phyloP scores from a whole-genome alignment of 1,284 basidiomycete species.

The Microstroma glucosiphilum region DNA sequence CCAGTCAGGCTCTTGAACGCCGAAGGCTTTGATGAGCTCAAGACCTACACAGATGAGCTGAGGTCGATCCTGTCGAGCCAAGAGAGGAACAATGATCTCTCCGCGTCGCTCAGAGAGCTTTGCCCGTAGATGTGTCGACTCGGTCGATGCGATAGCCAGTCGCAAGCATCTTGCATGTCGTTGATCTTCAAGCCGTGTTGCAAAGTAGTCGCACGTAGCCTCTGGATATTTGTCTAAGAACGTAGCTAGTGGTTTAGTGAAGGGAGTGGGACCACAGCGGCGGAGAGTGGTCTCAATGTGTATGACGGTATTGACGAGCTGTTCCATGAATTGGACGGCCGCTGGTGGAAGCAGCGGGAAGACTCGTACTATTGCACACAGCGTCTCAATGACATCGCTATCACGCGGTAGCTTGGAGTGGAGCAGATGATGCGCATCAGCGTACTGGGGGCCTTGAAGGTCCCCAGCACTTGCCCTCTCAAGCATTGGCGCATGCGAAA shows the following conservation, averaged over 20 bases:
- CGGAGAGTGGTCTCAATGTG: constrained; percentile 86
- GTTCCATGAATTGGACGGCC: constrained; percentile 84
- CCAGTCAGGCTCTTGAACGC: constrained; percentile 66
- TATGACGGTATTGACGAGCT: constrained; percentile 79
- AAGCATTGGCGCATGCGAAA: constrained; percentile 40
- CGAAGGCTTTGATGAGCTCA: constrained; percentile 70
- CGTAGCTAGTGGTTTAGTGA: constrained; percentile 85
- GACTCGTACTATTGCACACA: constrained; percentile 89
- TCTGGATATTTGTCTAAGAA: constrained; percentile 84
- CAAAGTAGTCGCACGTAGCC: constrained; percentile 78
- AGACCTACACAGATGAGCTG: constrained; percentile 54
- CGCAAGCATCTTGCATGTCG: constrained; percentile 40
- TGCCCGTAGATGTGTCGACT: constrained; percentile 33
- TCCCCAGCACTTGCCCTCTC: constrained; percentile 39
- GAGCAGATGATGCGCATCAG: constrained; percentile 21
- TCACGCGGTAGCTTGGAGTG: constrained; percentile 68
- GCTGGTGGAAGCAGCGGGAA: constrained; percentile 83
- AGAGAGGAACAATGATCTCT: constrained; percentile 32
- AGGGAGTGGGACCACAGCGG: constrained; percentile 81
- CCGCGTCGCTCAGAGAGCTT: constrained; percentile 28
- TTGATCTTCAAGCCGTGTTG: constrained; percentile 64
- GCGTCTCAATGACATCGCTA: constrained; percentile 84
- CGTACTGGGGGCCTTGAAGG: constrained; percentile 22
- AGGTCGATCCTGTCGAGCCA: constrained; percentile 10
- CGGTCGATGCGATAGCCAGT: constrained; percentile 36